phyloP scores from a whole-genome alignment of 306 rosid genomes.

The Prunus armeniaca region DNA sequence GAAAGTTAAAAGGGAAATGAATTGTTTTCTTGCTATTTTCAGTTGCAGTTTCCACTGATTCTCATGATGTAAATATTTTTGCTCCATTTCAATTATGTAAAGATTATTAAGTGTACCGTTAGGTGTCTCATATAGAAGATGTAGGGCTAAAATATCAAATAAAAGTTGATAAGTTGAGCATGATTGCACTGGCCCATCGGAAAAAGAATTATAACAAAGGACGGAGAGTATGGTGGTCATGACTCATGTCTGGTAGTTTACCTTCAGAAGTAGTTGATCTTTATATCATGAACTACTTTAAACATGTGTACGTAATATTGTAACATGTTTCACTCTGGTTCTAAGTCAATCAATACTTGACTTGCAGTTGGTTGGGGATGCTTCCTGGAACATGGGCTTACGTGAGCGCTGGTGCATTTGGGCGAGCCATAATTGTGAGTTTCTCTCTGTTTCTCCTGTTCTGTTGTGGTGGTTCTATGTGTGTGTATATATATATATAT shows the following conservation, averaged over 20 bases:
- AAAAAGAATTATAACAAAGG: neutral
- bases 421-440: slow-evolving; percentile 95
- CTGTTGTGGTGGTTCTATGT: neutral
- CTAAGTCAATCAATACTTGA: slow-evolving; percentile 16
- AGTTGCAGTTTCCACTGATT: neutral
- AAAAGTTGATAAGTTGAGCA: neutral
- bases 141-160: neutral
- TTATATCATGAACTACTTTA: neutral
- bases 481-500: too few relatives aligned
- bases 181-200: neutral
- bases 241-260: neutral
- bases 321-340: slow-evolving; percentile 8
- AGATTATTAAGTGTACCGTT: neutral
- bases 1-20: neutral
- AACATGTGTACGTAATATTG: neutral
- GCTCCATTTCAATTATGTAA: neutral
- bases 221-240: neutral
- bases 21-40: neutral
- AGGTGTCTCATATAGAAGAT: neutral
- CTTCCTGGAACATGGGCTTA: slow-evolving; percentile 99
- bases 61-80: neutral
- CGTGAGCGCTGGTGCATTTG: slow-evolving; percentile 99
- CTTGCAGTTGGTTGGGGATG: slow-evolving; percentile 96
- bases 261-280: neutral
- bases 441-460: slow-evolving; percentile 12